Conservation (phyloP, 352 stramenopile species). For the Aphanomyces astaci region DNA sequence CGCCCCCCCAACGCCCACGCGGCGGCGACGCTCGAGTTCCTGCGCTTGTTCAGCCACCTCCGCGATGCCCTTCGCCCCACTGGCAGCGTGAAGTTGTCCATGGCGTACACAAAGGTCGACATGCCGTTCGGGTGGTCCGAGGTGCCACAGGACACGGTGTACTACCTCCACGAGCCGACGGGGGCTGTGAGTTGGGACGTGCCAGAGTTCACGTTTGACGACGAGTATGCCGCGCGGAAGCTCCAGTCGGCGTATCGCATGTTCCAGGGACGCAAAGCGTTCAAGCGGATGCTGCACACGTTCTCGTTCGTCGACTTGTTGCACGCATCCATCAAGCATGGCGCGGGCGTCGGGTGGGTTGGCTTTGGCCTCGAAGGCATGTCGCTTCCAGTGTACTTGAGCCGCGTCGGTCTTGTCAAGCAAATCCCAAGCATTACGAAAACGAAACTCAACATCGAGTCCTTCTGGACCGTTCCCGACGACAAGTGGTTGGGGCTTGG, state of each 20-base stretch:
- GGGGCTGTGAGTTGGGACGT: slow-evolving; percentile 44
- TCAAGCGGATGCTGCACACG: slow-evolving; percentile 26
- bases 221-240: slow-evolving; percentile 52
- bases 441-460: slow-evolving; percentile 18
- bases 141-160: slow-evolving; percentile 25
- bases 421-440: slow-evolving; percentile 33
- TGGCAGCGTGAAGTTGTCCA: slow-evolving; percentile 14
- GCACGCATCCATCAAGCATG: slow-evolving; percentile 23
- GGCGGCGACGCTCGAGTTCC: slow-evolving; percentile 35
- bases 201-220: slow-evolving; percentile 55
- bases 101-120: slow-evolving; percentile 44
- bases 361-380: slow-evolving; percentile 72
- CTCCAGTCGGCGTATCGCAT: slow-evolving; percentile 55
- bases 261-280: slow-evolving; percentile 33
- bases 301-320: slow-evolving; percentile 45
- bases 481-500: slow-evolving; percentile 1
- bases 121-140: slow-evolving; percentile 63
- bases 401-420: slow-evolving; percentile 52
- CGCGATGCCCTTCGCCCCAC: slow-evolving; percentile 26
- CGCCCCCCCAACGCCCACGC: slow-evolving; percentile 47
- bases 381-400: slow-evolving; percentile 41
- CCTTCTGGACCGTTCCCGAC: slow-evolving; percentile 9
- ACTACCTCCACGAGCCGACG: slow-evolving; percentile 45
- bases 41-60: slow-evolving; percentile 34
- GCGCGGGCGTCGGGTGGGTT: slow-evolving; percentile 40